Evolutionary conservation across 345 rosid species (phyloP).

Genomic region (Limnanthes douglasii): DNA sequence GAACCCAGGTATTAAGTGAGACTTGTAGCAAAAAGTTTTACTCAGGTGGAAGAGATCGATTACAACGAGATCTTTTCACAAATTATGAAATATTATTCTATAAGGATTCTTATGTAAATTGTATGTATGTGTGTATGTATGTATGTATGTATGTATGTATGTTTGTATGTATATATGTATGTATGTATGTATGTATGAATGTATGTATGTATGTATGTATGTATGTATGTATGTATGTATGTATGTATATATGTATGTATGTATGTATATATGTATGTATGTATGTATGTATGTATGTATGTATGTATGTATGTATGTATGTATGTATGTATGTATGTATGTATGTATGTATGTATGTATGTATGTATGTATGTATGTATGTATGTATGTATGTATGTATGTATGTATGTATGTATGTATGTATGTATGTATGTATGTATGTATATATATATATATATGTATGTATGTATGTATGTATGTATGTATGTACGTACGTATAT

Average conservation of each 20-base stretch:
- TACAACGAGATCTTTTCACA: too few relatives aligned
- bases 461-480: too few relatives aligned
- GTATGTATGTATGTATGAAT: background rate
- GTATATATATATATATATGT: too few relatives aligned
- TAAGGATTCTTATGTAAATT: background rate
- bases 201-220: background rate
- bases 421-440: too few relatives aligned
- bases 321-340: background rate
- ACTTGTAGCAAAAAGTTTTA: too few relatives aligned
- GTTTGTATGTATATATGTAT: background rate
- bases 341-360: background rate
- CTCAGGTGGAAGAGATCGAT: too few relatives aligned
- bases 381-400: background rate
- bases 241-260: background rate
- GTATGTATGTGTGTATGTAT: background rate
- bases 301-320: background rate
- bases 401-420: too few relatives aligned
- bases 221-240: background rate
- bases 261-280: background rate
- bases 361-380: background rate
- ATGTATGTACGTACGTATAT: too few relatives aligned
- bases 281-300: background rate
- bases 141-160: background rate
- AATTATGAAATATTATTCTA: too few relatives aligned
- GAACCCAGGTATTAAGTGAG: too few relatives aligned